Conservation (phyloP, 306 rosid genomes). For the Cucurbita maxima region DNA sequence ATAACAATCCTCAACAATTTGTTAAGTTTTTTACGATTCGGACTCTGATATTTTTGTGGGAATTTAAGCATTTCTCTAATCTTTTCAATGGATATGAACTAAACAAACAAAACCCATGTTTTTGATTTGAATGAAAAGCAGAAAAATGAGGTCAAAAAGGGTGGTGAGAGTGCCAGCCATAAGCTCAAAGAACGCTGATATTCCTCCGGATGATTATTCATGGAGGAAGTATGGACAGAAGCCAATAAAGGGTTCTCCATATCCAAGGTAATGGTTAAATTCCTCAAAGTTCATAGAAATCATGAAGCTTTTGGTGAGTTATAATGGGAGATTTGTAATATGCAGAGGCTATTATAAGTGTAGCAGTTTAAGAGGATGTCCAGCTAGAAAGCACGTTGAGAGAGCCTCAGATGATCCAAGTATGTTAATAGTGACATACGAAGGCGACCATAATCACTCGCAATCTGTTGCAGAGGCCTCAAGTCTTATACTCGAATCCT, state of each 20-base stretch:
- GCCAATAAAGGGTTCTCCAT: slow-evolving; percentile 81
- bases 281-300: background rate
- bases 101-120: background rate
- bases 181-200: slow-evolving; percentile 71
- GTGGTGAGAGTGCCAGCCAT: slow-evolving; percentile 70
- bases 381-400: slow-evolving; percentile 92
- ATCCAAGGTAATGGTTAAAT: slow-evolving; percentile 45
- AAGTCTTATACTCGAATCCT: slow-evolving; percentile 72
- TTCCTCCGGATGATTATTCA: slow-evolving; percentile 81
- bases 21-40: background rate
- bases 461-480: slow-evolving; percentile 57
- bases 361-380: slow-evolving; percentile 89
- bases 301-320: background rate
- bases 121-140: slow-evolving; percentile 2
- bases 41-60: background rate
- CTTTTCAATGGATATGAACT: background rate
- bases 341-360: slow-evolving; percentile 89
- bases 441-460: slow-evolving; percentile 83
- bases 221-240: slow-evolving; percentile 89
- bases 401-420: slow-evolving; percentile 78
- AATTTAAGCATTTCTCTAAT: background rate
- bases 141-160: slow-evolving; percentile 52
- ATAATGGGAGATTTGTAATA: background rate
- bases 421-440: slow-evolving; percentile 77
- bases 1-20: no score